phyloP scores from a whole-genome alignment of 768 basidiomycete species.

The Collybia sordida region DNA sequence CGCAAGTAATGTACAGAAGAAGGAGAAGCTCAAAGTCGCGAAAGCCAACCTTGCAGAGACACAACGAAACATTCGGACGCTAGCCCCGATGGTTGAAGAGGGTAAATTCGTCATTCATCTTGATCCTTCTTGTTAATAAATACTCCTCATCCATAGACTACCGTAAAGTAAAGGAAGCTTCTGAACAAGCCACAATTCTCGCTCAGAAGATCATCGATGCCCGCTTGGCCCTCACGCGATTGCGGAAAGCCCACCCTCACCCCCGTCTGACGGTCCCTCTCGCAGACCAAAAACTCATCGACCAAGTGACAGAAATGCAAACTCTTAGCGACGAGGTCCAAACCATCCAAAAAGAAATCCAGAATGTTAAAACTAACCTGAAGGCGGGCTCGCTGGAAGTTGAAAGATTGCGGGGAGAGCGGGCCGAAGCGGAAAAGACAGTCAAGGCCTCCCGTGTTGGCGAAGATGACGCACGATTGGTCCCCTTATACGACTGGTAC shows the following conservation, averaged over 20 bases:
- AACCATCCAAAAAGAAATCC: slow-evolving; percentile 46
- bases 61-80: slow-evolving; percentile 57
- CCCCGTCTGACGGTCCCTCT: slow-evolving; percentile 76
- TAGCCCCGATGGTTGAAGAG: slow-evolving; percentile 70
- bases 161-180: slow-evolving; percentile 48
- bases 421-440: slow-evolving; percentile 70
- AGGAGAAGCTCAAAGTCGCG: slow-evolving; percentile 60
- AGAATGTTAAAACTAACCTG: slow-evolving; percentile 57
- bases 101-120: slow-evolving; percentile 33
- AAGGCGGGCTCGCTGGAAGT: slow-evolving; percentile 56
- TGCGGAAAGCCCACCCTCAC: slow-evolving; percentile 78
- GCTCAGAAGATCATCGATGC: slow-evolving; percentile 82
- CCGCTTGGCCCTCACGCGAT: slow-evolving; percentile 73
- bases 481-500: slow-evolving; percentile 71
- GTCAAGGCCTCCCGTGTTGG: slow-evolving; percentile 57
- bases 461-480: slow-evolving; percentile 63
- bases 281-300: slow-evolving; percentile 71
- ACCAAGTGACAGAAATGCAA: slow-evolving; percentile 81
- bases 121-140: background rate
- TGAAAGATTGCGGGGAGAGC: slow-evolving; percentile 57
- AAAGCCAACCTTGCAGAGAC: slow-evolving; percentile 65
- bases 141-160: slow-evolving; percentile 48
- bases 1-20: slow-evolving; percentile 65
- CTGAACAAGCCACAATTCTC: slow-evolving; percentile 55
- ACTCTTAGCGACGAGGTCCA: slow-evolving; percentile 66